Evolutionary conservation across 2,329 filamentous ascomycete genomes (phyloP), one percentile per base, ranked within the genome.

Genomic region (Colletotrichum magnum): DNA sequence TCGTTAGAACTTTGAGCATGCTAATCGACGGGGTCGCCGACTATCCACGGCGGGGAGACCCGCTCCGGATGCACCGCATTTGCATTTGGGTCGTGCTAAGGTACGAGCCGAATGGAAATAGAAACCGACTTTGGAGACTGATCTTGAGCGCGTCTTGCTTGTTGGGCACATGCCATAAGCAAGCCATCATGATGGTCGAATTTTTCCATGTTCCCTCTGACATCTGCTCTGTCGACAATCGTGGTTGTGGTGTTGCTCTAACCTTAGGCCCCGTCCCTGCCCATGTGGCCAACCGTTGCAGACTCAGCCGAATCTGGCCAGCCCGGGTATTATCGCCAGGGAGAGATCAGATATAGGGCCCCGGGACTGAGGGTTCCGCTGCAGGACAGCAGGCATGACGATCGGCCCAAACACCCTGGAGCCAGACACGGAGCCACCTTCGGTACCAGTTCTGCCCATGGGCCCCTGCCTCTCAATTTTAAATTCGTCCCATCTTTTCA

Each of bases 301-400:
- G 39, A 41, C 21, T 39, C 59, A 24, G 13, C 59, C 41, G 21
- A 62, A 62, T 54, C 59, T 53, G 48, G 59, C 18, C 45, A 21
- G 45, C 50, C 39, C 54, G 50, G 54, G 12, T 65, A 53, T 60
- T 69, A 69, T 69, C 45, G 41, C 32, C 67, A 60, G 68, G 67
- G 64, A 28, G 26, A 68, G 54, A 62, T 70, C 68, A 68, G 68
- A 63, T 70, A 70, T 70, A 70, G 68, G 62, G 62, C 50, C 36
- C 68, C 68, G 64, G 68, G 64, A 54, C 52, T 68, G 39, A 63
- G 45, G 58, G 63, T 63, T 67, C 64, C 64, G 58, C 68, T 70
- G 68, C 68, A 70, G 64, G 68, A 68, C 63, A 68, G 45, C 68
- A 70, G 43, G 68, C 68, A 70, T 68, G 52, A 70, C 52, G 68